phyloP scores from a whole-genome alignment of 345 rosid species.

The Sisymbrium altissimum region DNA sequence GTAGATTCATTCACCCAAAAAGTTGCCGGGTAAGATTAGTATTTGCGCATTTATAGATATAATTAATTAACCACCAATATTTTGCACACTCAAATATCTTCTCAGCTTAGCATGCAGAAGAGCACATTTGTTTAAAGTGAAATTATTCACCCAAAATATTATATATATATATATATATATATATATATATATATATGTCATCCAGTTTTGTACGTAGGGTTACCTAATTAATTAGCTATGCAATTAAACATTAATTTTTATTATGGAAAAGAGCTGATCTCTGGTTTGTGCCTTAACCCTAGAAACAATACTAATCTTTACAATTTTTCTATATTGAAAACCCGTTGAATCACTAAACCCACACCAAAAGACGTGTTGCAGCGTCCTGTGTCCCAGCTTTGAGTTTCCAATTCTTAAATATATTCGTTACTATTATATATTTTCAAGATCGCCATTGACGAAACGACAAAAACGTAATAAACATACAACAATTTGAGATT shows the following conservation, averaged over 20 bases:
- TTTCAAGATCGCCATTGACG: not conserved
- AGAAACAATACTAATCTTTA: not conserved
- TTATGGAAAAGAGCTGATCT: not conserved
- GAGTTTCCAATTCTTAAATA: not conserved
- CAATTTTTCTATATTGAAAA: not conserved
- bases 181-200: too few species aligned
- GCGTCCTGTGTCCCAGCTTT: not conserved
- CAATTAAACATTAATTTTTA: not conserved
- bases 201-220: not conserved
- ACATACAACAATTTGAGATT: not conserved
- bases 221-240: not conserved
- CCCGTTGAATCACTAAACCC: not conserved
- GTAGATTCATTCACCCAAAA: not conserved
- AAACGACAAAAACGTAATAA: not conserved
- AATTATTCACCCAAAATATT: not conserved
- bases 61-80: not conserved
- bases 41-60: not conserved
- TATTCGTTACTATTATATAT: not conserved
- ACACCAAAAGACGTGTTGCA: not conserved
- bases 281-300: not conserved
- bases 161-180: too few species aligned
- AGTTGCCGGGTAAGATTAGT: not conserved
- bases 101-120: not conserved
- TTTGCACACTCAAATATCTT: not conserved
- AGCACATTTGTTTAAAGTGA: not conserved